Evolutionary conservation across 176 grass and related monocot species (phyloP).

Genomic region (Phragmites australis): DNA sequence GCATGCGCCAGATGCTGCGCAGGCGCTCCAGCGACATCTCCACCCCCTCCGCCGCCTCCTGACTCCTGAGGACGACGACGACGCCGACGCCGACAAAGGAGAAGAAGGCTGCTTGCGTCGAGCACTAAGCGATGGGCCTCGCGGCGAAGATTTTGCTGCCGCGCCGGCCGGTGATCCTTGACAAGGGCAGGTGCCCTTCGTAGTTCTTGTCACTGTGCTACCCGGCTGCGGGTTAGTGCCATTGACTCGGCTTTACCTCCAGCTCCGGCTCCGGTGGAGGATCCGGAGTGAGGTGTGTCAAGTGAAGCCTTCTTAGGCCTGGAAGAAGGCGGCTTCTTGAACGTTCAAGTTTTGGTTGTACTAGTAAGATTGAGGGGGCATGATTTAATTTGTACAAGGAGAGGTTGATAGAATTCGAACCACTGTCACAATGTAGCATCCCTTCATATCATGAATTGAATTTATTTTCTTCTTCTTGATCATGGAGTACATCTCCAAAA

Average conservation of each 20-base stretch:
- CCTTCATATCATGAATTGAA: slow-evolving; percentile 7
- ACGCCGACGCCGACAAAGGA: neutral
- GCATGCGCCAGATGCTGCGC: slow-evolving; percentile 76
- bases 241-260: neutral
- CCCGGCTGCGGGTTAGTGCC: neutral
- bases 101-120: neutral
- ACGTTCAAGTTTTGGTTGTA: slow-evolving; percentile 18
- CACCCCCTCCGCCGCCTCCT: slow-evolving; percentile 14
- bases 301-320: slow-evolving; percentile 38
- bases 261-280: neutral
- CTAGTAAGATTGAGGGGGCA: neutral
- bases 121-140: neutral
- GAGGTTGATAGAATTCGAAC: neutral
- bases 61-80: too few species aligned
- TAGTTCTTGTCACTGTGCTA: slow-evolving; percentile 19
- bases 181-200: neutral
- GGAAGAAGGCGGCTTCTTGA: slow-evolving; percentile 36
- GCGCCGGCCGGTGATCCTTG: neutral
- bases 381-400: slow-evolving; percentile 20
- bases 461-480: neutral
- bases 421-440: slow-evolving; percentile 11
- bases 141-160: neutral
- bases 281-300: neutral
- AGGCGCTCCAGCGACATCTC: slow-evolving; percentile 49
- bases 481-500: neutral